phyloP scores from a whole-genome alignment of 495 filamentous ascomycete species.

The Chaetomium cochliodes region DNA sequence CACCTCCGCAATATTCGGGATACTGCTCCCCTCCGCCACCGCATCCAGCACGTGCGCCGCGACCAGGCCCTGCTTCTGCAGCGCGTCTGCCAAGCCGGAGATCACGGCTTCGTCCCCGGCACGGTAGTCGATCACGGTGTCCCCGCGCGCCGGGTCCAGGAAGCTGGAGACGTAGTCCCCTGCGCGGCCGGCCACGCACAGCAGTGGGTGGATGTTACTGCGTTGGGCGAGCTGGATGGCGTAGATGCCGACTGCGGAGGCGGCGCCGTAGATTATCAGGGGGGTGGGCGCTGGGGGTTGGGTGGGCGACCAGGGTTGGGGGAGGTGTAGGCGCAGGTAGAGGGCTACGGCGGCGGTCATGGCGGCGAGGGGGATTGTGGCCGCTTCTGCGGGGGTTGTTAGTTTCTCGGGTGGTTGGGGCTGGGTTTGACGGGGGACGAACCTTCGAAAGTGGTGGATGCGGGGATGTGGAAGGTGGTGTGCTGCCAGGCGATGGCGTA shows the following conservation, averaged over 20 bases:
- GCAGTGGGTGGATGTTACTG: constrained; percentile 72
- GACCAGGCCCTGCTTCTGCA: constrained; percentile 29
- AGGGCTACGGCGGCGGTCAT: constrained; percentile 70
- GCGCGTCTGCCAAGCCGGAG: constrained; percentile 48
- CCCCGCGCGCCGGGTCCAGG: constrained; percentile 64
- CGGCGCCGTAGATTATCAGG: constrained; percentile 61
- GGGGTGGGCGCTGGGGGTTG: constrained; percentile 40
- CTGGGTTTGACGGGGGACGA: not conserved
- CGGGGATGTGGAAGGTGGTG: constrained; percentile 68
- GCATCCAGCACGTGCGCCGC: constrained; percentile 58
- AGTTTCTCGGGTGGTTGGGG: not conserved
- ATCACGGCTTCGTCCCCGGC: constrained; percentile 56
- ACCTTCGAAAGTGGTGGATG: constrained; percentile 64
- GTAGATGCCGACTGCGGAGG: constrained; percentile 65
- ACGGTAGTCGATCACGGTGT: constrained; percentile 71
- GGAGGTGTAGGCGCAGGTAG: constrained; percentile 58
- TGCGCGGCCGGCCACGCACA: constrained; percentile 64
- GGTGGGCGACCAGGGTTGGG: constrained; percentile 59
- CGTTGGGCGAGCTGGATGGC: constrained; percentile 64
- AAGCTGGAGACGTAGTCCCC: constrained; percentile 56
- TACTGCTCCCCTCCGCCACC: constrained; percentile 54
- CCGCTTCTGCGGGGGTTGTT: constrained; percentile 52
- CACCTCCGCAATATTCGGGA: constrained; percentile 47
- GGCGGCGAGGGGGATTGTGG: constrained; percentile 69
- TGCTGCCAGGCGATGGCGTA: constrained; percentile 65